These are phyloP conservation scores for Apiospora saccharicola DNA, from an alignment of 2,329 filamentous ascomycete species.

Conservation along the genomic window DNA sequence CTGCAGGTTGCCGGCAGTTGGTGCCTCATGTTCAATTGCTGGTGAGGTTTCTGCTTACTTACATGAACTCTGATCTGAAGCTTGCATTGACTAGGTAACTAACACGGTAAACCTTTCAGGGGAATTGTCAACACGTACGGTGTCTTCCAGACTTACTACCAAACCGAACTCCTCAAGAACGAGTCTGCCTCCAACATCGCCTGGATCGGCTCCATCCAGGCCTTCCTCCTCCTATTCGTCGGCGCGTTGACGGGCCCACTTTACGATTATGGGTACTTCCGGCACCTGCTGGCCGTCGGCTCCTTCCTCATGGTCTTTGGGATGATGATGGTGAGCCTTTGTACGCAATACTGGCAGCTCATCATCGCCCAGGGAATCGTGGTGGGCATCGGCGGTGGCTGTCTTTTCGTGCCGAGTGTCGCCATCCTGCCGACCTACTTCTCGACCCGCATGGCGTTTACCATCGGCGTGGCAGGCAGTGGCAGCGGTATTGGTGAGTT, in stretches of 20 bases:
- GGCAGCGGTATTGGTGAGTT: background rate
- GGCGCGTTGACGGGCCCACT: conserved; percentile 34
- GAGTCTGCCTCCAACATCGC: conserved; percentile 49
- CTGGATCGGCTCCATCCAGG: conserved; percentile 57
- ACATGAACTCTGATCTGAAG: no score
- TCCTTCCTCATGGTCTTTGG: conserved; percentile 62
- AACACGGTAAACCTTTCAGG: conserved; percentile 34
- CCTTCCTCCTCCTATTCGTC: conserved; percentile 52
- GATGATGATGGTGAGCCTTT: conserved; percentile 67
- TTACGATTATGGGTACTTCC: conserved; percentile 57
- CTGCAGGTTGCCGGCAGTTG: no score
- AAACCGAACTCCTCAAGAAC: conserved; percentile 43
- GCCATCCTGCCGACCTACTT: conserved; percentile 52
- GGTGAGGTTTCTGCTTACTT: no score
- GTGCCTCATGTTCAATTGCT: no score
- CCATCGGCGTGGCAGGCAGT: background rate
- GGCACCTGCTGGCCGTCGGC: conserved; percentile 59
- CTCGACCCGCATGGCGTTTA: conserved; percentile 34
- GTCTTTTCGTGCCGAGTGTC: conserved; percentile 45
- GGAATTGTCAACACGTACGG: conserved; percentile 52
- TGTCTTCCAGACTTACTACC: conserved; percentile 62
- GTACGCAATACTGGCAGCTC: conserved; percentile 49
- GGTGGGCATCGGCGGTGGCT: conserved; percentile 43
- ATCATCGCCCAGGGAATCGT: conserved; percentile 48
- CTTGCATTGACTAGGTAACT: no score